Evolutionary conservation across 2,329 filamentous ascomycete genomes (phyloP).

Genomic region (Tetracladium maxilliforme): DNA sequence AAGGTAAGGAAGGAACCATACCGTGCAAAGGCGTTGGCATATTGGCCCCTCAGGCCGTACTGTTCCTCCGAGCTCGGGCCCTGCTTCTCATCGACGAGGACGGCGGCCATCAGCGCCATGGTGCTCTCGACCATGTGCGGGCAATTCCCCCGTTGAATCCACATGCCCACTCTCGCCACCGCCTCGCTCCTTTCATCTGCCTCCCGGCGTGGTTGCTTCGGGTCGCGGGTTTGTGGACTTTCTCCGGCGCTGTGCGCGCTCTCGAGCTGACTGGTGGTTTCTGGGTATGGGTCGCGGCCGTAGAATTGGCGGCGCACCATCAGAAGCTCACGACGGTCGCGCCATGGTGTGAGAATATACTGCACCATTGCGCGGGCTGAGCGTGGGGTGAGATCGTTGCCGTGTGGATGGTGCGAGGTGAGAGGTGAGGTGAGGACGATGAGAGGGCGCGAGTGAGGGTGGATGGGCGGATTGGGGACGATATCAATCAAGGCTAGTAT

Average conservation of each 20-base stretch:
- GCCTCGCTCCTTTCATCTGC: slow-evolving; percentile 24
- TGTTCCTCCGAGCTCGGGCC: slow-evolving; percentile 7
- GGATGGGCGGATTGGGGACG: too few relatives aligned
- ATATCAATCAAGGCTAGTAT: too few relatives aligned
- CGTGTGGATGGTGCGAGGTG: too few relatives aligned
- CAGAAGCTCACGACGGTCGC: slow-evolving; percentile 49
- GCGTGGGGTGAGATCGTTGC: too few relatives aligned
- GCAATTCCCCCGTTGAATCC: slow-evolving; percentile 60
- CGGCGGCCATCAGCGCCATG: slow-evolving; percentile 54
- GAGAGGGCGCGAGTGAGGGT: too few relatives aligned
- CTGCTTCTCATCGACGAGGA: slow-evolving; percentile 55
- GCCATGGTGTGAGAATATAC: slow-evolving; percentile 64
- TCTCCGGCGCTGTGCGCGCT: neutral
- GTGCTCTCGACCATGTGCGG: slow-evolving; percentile 72
- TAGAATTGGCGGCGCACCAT: slow-evolving; percentile 52
- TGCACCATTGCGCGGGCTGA: slow-evolving; percentile 44
- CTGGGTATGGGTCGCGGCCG: slow-evolving; percentile 13
- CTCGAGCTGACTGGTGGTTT: slow-evolving; percentile 2
- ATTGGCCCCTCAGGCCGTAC: too few relatives aligned
- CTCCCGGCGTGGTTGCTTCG: slow-evolving; percentile 1
- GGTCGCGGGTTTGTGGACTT: neutral
- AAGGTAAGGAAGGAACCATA: too few relatives aligned
- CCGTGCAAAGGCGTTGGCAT: slow-evolving; percentile 8
- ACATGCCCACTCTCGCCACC: slow-evolving; percentile 46
- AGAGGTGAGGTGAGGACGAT: too few relatives aligned